Base-by-base conservation (phyloP, 2,329 filamentous ascomycete genomes). In the Basipetospora chlamydospora region DNA sequence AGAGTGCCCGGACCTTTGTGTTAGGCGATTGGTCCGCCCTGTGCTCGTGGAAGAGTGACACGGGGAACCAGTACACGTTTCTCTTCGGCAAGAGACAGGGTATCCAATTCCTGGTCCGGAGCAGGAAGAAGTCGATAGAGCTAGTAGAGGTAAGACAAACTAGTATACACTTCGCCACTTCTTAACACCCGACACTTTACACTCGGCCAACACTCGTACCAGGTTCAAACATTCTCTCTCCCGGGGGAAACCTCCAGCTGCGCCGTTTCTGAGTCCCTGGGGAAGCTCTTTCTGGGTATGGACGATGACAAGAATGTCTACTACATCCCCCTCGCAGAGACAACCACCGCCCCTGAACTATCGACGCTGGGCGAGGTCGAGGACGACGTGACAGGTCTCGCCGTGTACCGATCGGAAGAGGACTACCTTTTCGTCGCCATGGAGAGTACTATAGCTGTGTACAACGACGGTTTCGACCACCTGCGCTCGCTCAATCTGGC, bases 21-120 rank as follows among this genome's bases (percentile, higher is more conserved):
- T 46, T 64, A 11, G 63, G 64, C 0, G 63, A 66, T 42, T 66
- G 63, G 59, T 64, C 62, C 11, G 56, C 62, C 1, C 43, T 66
- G 5, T 67, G 64, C 44, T 47, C 53, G 8, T 66, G 60, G 62
- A 59, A 52, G 42, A 61, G 56, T 36, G 45, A 44, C 13, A 59
- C 53, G 13, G 56, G 55, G 2, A 58, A 61, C 28, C 50, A 59
- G 23, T 66, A 66, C 39, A 35, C 66, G 4, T 66, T 56, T 41
- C 44, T 66, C 9, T 64, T 66, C 38, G 62, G 62, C 5, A 66
- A 66, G 44, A 48, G 43, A 1, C 45, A 57, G 26, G 56, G 48
- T 1, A 47, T 57, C 9, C 54, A 64, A 16, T 53, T 60, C 10
- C 48, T 66, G 0, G 32, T 64, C 4, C 50, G 57, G 5, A 41